phyloP scores from a whole-genome alignment of 176 grass and related monocot species.

The Ensete ventricosum region DNA sequence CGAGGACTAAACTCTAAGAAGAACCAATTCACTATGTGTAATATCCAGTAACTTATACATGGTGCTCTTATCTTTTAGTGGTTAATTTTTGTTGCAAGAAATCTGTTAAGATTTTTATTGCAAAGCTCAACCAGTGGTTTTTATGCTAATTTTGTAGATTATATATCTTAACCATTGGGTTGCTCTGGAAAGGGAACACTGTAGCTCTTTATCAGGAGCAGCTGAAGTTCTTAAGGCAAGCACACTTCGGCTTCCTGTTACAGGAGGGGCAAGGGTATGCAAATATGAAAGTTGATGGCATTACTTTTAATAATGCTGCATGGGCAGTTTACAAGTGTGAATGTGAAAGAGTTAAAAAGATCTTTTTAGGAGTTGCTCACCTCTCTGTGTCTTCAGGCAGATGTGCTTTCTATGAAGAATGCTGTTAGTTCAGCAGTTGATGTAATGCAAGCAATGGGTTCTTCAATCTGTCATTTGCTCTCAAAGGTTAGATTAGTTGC shows the following conservation, averaged over 20 bases:
- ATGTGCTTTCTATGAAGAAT: slow-evolving; percentile 7
- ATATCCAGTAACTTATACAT: not conserved
- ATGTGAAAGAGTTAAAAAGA: not conserved
- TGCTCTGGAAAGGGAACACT: slow-evolving; percentile 54
- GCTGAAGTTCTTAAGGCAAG: slow-evolving; percentile 81
- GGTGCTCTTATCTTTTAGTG: not conserved
- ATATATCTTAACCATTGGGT: slow-evolving; percentile 62
- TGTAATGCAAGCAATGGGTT: slow-evolving; percentile 19
- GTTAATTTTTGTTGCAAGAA: not conserved
- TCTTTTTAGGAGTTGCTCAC: not conserved
- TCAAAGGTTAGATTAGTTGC: slow-evolving; percentile 9
- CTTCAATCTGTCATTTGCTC: slow-evolving; percentile 3
- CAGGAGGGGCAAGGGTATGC: slow-evolving; percentile 63
- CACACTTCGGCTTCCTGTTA: slow-evolving; percentile 72
- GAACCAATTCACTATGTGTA: not conserved
- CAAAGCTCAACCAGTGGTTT: not conserved
- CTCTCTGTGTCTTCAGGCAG: slow-evolving; percentile 7
- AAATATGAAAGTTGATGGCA: not conserved
- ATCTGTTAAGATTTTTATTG: not conserved
- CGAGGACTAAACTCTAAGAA: not conserved
- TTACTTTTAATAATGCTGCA: not conserved
- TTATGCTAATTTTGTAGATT: slow-evolving; percentile 40
- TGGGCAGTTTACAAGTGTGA: not conserved
- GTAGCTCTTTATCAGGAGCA: slow-evolving; percentile 46
- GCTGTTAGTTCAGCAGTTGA: slow-evolving; percentile 17